A percentile compares a stretch with the other conserved stretches of the same genome.
phyloP scores from a whole-genome alignment of 2,329 filamentous ascomycete genomes.

The Chaetomiaceae sp. region DNA sequence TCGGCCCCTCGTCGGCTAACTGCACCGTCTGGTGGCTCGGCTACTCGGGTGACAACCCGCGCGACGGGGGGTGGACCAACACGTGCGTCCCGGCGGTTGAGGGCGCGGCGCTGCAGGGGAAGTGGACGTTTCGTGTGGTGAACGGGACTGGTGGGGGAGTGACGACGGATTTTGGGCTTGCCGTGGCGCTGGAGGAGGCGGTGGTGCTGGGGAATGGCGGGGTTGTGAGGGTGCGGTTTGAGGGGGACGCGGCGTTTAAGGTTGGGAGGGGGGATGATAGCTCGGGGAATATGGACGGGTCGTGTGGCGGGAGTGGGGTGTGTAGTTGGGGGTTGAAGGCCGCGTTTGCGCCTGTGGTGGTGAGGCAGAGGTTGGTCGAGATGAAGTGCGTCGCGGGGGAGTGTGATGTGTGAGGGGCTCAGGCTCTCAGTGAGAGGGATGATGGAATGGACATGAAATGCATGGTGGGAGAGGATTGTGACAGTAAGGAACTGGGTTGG shows the following conservation, averaged over 20 bases:
- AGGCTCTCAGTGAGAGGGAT: too few species aligned
- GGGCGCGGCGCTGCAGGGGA: slow-evolving; percentile 9
- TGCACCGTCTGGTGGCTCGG: slow-evolving; percentile 28
- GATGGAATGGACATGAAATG: too few species aligned
- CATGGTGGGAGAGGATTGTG: too few species aligned
- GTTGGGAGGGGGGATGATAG: not conserved
- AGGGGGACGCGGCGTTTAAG: slow-evolving; percentile 25
- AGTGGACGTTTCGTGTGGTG: slow-evolving; percentile 28
- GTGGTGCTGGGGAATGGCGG: slow-evolving; percentile 10
- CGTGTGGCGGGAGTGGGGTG: slow-evolving; percentile 18
- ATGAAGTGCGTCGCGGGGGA: slow-evolving; percentile 8
- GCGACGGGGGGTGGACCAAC: not conserved
- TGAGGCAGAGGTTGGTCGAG: slow-evolving; percentile 12
- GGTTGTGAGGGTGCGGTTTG: slow-evolving; percentile 17
- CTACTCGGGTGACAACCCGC: slow-evolving; percentile 15
- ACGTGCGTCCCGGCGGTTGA: not conserved
- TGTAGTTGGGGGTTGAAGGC: slow-evolving; percentile 15
- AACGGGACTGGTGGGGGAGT: slow-evolving; percentile 7
- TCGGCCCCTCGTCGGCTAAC: slow-evolving; percentile 22
- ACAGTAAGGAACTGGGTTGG: too few species aligned
- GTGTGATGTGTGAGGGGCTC: slow-evolving; percentile 8
- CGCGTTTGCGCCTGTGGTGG: slow-evolving; percentile 1
- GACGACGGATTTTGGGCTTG: slow-evolving; percentile 24
- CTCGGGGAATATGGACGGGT: slow-evolving; percentile 2
- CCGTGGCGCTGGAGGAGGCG: slow-evolving; percentile 24